Base-by-base conservation (phyloP, 2,329 filamentous ascomycete species). In the Madurella fahalii region DNA sequence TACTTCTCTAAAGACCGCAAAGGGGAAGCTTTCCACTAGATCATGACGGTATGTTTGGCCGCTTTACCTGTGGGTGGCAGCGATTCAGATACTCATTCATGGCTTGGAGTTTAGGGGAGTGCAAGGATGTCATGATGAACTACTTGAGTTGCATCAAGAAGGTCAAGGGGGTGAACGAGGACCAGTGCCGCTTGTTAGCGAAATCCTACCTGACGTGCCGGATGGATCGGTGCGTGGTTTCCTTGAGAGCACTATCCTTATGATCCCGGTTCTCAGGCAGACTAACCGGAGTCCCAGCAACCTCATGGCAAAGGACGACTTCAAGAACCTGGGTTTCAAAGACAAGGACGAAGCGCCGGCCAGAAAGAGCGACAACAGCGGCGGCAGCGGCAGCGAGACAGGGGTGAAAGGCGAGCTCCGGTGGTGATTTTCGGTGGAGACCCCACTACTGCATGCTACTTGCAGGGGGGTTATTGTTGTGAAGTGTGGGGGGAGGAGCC, bases 11-110 rank as follows among this genome's bases (percentile, higher is more conserved):
- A 63, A 94, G 90, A 54, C 93, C 93, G 5, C 89, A 96, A 70
- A 85, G 92, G 65, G 93, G 93, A 53, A 95, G 90, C 65, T 97
- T 97, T 68, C 93, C 93, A n/a, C 83, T 97, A 53, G 93, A 97
- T 71, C 92, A 96, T 66, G 91, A 96, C 71, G 90, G 76, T 76
- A 64, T 61, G 72, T 60, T n/a, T 9, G 31, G n/a, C 9, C 5
- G 9, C 9, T 13, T 32, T 42, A 17, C 12, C 2, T 15, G 16
- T 18, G 18, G 2, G 12, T 13, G 11, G 15, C 17, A 15, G 41
- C 16, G 17, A 16, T 43, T 4, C 16, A 15, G 17, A n/a, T 25
- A 18, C 45, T 46, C 52, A 50, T 52, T 58, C 13, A 61, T 54
- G 16, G 39, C 32, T 5, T 13, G 11, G 25, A 11, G 9, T 47